phyloP scores from a whole-genome alignment of 352 stramenopile genomes.

The Phytophthora hybrid region DNA sequence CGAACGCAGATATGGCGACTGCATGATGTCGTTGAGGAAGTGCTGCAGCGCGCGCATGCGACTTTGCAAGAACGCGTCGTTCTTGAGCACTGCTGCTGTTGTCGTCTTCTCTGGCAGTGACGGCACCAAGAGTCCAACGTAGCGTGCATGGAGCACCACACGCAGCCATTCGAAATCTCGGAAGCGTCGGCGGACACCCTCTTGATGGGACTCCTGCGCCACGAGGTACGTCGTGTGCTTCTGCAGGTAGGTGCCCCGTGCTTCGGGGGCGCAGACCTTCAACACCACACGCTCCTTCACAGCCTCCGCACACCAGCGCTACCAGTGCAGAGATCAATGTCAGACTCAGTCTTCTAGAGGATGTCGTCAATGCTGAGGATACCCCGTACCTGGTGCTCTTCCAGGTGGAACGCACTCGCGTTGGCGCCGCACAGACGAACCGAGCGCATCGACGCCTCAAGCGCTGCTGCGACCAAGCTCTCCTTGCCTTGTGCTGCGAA shows the following conservation, averaged over 20 bases:
- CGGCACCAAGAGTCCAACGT: slow-evolving; percentile 71
- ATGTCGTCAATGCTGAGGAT: too few species aligned
- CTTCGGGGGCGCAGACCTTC: slow-evolving; percentile 63
- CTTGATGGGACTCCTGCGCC: slow-evolving; percentile 38
- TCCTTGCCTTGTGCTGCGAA: slow-evolving; percentile 45
- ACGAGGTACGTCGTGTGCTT: slow-evolving; percentile 81
- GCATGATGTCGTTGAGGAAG: slow-evolving; percentile 65
- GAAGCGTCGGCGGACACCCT: slow-evolving; percentile 65
- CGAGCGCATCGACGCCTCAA: slow-evolving; percentile 49
- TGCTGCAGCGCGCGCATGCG: slow-evolving; percentile 65
- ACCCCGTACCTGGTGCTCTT: slow-evolving; percentile 42
- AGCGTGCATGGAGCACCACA: slow-evolving; percentile 60
- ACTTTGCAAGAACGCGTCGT: slow-evolving; percentile 63
- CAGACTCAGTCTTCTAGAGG: neutral
- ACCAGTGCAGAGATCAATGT: slow-evolving; percentile 7
- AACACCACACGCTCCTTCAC: slow-evolving; percentile 34
- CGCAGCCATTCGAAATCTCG: slow-evolving; percentile 85
- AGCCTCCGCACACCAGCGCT: slow-evolving; percentile 32
- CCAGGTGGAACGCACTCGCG: slow-evolving; percentile 26
- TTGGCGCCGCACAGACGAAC: slow-evolving; percentile 36
- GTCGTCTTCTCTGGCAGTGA: slow-evolving; percentile 77
- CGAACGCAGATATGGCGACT: slow-evolving; percentile 66
- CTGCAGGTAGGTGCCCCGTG: slow-evolving; percentile 68
- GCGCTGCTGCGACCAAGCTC: slow-evolving; percentile 34
- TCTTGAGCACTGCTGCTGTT: slow-evolving; percentile 48